Evolutionary conservation across 1,284 basidiomycete species (phyloP).

Genomic region (Gomphus bonarii): DNA sequence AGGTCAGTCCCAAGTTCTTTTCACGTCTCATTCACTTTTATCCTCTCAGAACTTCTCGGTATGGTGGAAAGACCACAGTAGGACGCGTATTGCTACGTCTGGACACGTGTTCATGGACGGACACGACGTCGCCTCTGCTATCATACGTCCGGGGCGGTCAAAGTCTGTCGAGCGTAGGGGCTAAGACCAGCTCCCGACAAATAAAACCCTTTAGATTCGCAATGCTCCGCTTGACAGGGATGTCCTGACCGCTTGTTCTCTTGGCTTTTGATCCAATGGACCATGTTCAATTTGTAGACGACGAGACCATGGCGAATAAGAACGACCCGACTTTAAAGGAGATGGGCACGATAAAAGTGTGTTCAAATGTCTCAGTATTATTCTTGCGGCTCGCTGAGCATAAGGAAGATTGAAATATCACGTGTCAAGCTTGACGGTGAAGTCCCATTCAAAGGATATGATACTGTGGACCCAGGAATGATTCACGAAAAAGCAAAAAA

Average conservation of each 20-base stretch:
- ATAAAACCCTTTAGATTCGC: conserved; percentile 13
- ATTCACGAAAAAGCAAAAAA: conserved; percentile 15
- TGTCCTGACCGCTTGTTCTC: background rate
- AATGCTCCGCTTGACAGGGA: conserved; percentile 14
- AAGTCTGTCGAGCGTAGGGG: conserved; percentile 14
- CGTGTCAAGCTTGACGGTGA: conserved; percentile 11
- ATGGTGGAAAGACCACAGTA: conserved; percentile 15
- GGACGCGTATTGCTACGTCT: conserved; percentile 13
- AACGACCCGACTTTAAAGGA: conserved; percentile 10
- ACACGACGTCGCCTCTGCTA: conserved; percentile 15
- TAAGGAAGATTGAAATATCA: conserved; percentile 12
- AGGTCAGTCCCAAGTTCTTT: conserved; percentile 2
- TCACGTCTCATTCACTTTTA: background rate
- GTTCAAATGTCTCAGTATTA: background rate
- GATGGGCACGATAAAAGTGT: conserved; percentile 13
- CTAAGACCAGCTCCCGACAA: conserved; percentile 10
- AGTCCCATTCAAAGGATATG: conserved; percentile 12
- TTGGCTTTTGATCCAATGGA: background rate
- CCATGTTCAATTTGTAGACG: conserved; percentile 6
- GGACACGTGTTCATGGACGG: conserved; percentile 16
- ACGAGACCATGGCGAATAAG: conserved; percentile 12
- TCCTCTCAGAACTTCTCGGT: conserved; percentile 12
- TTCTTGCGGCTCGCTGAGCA: background rate
- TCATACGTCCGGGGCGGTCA: conserved; percentile 14
- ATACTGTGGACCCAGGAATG: conserved; percentile 11